Evolutionary conservation across 2,329 filamentous ascomycete species (phyloP).

Genomic region (Fonsecaea pedrosoi): DNA sequence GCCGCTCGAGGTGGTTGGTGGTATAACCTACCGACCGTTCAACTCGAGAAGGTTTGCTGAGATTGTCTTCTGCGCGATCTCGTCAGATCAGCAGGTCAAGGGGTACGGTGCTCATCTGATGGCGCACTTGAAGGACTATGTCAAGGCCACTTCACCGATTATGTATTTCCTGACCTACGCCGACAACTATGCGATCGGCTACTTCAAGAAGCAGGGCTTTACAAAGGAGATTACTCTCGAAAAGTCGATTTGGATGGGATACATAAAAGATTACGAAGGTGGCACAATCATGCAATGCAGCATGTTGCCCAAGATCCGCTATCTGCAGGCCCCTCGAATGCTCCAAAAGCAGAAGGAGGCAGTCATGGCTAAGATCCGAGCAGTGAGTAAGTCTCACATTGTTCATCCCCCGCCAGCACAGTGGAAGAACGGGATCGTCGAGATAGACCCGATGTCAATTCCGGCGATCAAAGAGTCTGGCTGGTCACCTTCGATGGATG

Average conservation of each 20-base stretch:
- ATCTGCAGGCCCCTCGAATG: conserved; percentile 92
- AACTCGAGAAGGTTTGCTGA: conserved; percentile 91
- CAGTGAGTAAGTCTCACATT: conserved; percentile 86
- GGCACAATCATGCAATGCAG: conserved; percentile 99
- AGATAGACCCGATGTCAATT: conserved; percentile 86
- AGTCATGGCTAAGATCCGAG: conserved; percentile 91
- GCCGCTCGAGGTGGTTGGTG: conserved; percentile 88
- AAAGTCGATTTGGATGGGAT: conserved; percentile 94
- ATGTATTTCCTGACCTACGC: conserved; percentile 99
- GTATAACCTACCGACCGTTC: conserved; percentile 96
- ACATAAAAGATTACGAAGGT: conserved; percentile 99
- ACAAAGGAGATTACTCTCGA: conserved; percentile 97
- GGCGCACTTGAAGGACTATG: conserved; percentile 97
- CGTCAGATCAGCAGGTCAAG: conserved; percentile 97
- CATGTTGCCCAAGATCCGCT: conserved; percentile 93
- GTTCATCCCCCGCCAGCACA: conserved; percentile 83
- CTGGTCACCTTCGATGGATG: conserved; percentile 98
- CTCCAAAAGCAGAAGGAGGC: conserved; percentile 96
- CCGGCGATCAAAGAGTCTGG: conserved; percentile 88
- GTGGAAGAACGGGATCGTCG: conserved; percentile 76
- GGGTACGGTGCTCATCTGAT: conserved; percentile 97
- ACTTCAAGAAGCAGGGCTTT: conserved; percentile 99
- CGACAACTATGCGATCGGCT: conserved; percentile 98
- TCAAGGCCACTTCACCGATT: conserved; percentile 93
- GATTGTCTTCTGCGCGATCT: conserved; percentile 98